Conservation (phyloP, 257 asterid species). For the Rauvolfia tetraphylla region DNA sequence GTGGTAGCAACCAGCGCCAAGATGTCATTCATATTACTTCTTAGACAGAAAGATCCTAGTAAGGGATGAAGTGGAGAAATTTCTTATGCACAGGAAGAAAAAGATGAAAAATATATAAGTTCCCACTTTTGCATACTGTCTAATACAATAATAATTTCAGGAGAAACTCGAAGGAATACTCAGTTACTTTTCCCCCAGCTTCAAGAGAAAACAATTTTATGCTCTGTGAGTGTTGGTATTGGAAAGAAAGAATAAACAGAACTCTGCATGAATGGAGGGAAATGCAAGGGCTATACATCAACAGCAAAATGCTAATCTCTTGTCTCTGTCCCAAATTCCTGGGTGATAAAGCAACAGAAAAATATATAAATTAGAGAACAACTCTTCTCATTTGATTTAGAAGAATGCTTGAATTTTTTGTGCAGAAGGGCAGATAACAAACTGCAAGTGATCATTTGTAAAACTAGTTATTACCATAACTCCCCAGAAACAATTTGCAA, state of each 20-base stretch:
- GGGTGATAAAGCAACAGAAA: background rate
- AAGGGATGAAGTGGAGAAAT: background rate
- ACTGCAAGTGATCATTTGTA: background rate
- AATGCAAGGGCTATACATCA: background rate
- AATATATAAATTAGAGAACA: background rate
- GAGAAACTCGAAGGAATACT: background rate
- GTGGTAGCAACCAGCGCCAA: background rate
- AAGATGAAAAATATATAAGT: background rate
- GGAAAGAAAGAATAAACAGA: background rate
- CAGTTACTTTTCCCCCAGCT: too few species aligned
- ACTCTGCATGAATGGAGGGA: background rate
- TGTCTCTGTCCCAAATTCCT: background rate
- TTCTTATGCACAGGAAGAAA: background rate
- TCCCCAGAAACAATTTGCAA: background rate
- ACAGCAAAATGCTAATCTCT: background rate
- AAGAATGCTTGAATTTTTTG: background rate
- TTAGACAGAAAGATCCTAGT: background rate
- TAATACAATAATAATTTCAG: background rate
- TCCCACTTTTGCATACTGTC: background rate
- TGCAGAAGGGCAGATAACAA: background rate
- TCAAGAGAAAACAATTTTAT: background rate
- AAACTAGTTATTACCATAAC: background rate
- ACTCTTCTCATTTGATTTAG: background rate
- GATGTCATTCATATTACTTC: background rate
- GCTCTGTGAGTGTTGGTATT: background rate